Base-by-base conservation (phyloP, 2,329 filamentous ascomycete genomes). In the Fusarium cicatricum region DNA sequence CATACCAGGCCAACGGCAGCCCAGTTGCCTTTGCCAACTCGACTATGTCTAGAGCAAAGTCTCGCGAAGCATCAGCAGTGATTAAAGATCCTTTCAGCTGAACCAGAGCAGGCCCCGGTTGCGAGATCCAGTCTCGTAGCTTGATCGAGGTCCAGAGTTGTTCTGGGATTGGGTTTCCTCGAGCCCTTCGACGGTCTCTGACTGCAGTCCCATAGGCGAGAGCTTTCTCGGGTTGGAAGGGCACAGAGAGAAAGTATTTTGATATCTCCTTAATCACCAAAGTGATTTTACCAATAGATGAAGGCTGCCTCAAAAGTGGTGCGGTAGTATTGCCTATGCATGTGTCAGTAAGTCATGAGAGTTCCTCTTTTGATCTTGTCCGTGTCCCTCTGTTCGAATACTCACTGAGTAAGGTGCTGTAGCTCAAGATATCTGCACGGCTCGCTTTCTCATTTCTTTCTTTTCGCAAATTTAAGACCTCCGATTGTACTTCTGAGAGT, bases 21-120 rank as follows among this genome's bases (percentile, higher is more conserved):
- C 10, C 37, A 2, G 37, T 42, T 3, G 38, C 37, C 11, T 51
- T 49, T 0, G 34, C 45, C 7, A 58, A 11, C 10, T 60, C 57
- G 15, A 60, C 33, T 32, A 58, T 58, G n/a, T 58, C 54, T 4
- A 60, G 12, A 0, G 37, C 54, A 34, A 60, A 58, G 12, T 60
- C 49, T 2, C 46, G 40, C 1, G 49, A 57, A 12, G 41, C 28
- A 28, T 52, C 56, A 0, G 43, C 40, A 1, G 47, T 32, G 12
- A 40, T 44, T 3, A 60, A 8, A 4, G 38, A 57, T 14, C 48
- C 54, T 11, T 58, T 32, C 1, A 58, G 21, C 23, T 55, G 44
- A 14, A 51, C 48, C 23, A 60, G 19, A 3, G 49, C 54, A 1
- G 49, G 46, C 2, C 44, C 54, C 2, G 29, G 54, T 12, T 51